Conservation (phyloP, 1,284 basidiomycete genomes). For the Ustilago shanxiensis region DNA sequence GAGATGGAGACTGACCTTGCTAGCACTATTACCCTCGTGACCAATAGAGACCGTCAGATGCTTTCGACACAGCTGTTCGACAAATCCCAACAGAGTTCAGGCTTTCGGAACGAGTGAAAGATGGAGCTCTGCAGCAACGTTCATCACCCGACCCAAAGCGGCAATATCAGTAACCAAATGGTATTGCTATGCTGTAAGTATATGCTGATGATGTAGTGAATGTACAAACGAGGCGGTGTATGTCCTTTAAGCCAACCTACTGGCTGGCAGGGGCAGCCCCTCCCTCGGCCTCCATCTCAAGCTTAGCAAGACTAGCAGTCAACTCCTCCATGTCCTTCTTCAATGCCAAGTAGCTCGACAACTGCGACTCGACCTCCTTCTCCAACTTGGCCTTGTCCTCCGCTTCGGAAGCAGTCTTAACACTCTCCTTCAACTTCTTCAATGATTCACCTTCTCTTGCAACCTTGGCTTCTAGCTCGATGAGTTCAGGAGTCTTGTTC, state of each 20-base stretch:
- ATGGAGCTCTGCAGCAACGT: no score
- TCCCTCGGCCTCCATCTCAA: constrained; percentile 34
- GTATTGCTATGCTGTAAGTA: not conserved
- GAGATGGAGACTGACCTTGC: no score
- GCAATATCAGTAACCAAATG: not conserved
- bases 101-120: no score
- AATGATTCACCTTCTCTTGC: constrained; percentile 58
- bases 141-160: not conserved
- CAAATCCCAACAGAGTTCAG: no score
- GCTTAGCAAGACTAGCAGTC: constrained; percentile 34
- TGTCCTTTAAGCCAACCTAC: not conserved
- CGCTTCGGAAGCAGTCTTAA: constrained; percentile 43
- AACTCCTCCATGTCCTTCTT: constrained; percentile 48
- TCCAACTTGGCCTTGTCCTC: constrained; percentile 56
- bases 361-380: constrained; percentile 29
- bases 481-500: constrained; percentile 62
- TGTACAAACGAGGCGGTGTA: not conserved
- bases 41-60: no score
- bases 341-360: constrained; percentile 27
- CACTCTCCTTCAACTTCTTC: constrained; percentile 54
- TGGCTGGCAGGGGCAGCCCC: not conserved
- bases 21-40: no score
- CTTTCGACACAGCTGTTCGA: no score
- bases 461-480: constrained; percentile 54
- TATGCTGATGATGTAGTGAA: not conserved